Base-by-base conservation (phyloP, 306 rosid species). In the Oemleria cerasiformis region DNA sequence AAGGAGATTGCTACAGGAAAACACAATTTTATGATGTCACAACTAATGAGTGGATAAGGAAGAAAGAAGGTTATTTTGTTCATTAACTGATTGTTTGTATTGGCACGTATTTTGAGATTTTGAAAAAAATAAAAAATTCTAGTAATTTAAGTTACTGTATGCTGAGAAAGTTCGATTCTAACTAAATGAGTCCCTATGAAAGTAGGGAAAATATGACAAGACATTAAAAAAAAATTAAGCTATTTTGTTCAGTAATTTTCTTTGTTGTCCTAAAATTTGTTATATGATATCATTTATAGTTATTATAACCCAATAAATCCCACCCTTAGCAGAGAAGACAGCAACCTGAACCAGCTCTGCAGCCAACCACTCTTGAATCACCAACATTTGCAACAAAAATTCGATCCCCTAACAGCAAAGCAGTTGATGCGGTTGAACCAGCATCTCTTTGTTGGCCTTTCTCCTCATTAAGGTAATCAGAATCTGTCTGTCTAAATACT, bases 371-470 rank as follows among this genome's bases (percentile, higher is more conserved):
- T 90, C 97, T 86, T 67, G 97, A 92, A 89, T 92, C 97, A 58
- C 97, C 97, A 65, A 92, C 97, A 86, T 92, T 92, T 44, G 97
- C 97, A 81, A 92, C 96, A 77, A 89, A 83, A 71, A 92, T 75
- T 60, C 93, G 85, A 54, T 89, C 93, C 17, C 96, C 93, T 63
- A 92, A 81, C 80, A 92, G 80, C 73, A 92, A 62, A 57, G 97
- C 97, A 63, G 97, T 89, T 73, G 97, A 81, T 59, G 97, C 97
- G 55, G 97, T 92, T 62, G 97, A 92, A 63, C 97, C 97, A 67
- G 97, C 90, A 81, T 92, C 96, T 53, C 83, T 92, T n/a, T 85
- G 87, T 67, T 86, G 86, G 19, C 89, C 87, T 75, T 80, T 89
- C 80, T 85, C 97, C 81, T 87, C 92, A 57, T 85, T 87, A 49